Evolutionary conservation across 495 filamentous ascomycete species (phyloP).

Genomic region (Lophiostoma macrostomum): DNA sequence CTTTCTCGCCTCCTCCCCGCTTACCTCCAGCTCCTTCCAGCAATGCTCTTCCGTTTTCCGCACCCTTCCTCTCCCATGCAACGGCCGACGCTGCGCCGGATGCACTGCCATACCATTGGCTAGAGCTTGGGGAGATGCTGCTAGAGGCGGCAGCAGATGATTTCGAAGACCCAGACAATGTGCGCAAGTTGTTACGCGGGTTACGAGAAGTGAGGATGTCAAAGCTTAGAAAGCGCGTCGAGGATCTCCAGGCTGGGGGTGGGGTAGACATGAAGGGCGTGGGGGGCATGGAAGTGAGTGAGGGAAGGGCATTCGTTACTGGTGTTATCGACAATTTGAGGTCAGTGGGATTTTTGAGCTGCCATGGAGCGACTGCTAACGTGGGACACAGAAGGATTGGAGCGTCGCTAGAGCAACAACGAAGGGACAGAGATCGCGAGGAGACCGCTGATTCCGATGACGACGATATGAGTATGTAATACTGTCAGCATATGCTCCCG

Average conservation of each 20-base stretch:
- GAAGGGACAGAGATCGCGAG: conserved; percentile 40
- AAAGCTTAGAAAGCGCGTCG: conserved; percentile 76
- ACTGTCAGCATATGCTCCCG: no score
- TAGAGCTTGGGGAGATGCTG: conserved; percentile 81
- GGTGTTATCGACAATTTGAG: conserved; percentile 86
- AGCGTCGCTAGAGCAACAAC: conserved; percentile 41
- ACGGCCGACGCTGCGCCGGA: conserved; percentile 59
- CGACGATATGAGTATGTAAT: conserved; percentile 40
- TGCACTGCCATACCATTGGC: conserved; percentile 88
- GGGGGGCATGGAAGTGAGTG: conserved; percentile 85
- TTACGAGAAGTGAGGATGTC: conserved; percentile 83
- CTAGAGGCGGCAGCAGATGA: conserved; percentile 84
- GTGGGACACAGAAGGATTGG: conserved; percentile 40
- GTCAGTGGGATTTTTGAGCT: conserved; percentile 31
- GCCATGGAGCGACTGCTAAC: conserved; percentile 38
- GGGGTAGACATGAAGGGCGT: conserved; percentile 76
- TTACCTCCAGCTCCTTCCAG: conserved; percentile 51
- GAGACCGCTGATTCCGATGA: conserved; percentile 39
- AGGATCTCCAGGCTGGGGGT: conserved; percentile 67
- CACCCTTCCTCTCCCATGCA: conserved; percentile 62
- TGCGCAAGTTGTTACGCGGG: conserved; percentile 73
- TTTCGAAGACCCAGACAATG: conserved; percentile 68
- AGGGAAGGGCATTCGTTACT: conserved; percentile 77
- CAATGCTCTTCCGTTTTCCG: conserved; percentile 36
- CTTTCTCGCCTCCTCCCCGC: conserved; percentile 73